phyloP scores from a whole-genome alignment of 2,329 filamentous ascomycete genomes.

The Elsinoe arachidis region DNA sequence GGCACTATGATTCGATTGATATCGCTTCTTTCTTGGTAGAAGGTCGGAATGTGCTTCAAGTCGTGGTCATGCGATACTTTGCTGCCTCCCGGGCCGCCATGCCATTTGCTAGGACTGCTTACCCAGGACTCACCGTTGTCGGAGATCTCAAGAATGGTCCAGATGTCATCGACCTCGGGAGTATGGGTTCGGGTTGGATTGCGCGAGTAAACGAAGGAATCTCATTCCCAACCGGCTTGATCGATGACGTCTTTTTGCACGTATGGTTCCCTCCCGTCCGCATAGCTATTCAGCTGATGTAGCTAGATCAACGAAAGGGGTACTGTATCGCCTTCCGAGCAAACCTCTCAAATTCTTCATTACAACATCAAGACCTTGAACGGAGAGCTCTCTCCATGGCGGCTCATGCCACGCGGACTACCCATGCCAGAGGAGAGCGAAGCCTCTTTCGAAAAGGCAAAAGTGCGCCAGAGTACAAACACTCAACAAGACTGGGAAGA shows the following conservation, averaged over 20 bases:
- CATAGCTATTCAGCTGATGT: neutral
- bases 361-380: conserved; percentile 30
- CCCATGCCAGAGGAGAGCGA: conserved; percentile 27
- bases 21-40: conserved; percentile 21
- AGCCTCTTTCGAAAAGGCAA: neutral
- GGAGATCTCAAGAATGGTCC: conserved; percentile 17
- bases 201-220: conserved; percentile 22
- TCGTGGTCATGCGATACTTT: conserved; percentile 27
- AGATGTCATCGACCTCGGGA: neutral
- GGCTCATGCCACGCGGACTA: conserved; percentile 31
- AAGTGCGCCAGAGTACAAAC: neutral
- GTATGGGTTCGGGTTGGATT: conserved; percentile 20
- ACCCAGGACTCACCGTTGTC: conserved; percentile 24
- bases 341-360: conserved; percentile 1
- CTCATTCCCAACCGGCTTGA: conserved; percentile 23
- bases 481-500: neutral
- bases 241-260: conserved; percentile 36
- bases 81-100: conserved; percentile 22
- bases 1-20: conserved; percentile 30
- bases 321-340: neutral
- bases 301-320: neutral
- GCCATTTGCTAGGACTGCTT: conserved; percentile 26
- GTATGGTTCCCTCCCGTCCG: conserved; percentile 20
- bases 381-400: conserved; percentile 35
- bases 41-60: conserved; percentile 24